Evolutionary conservation across 2,329 filamentous ascomycete genomes (phyloP).

Genomic region (Shiraia sp.): DNA sequence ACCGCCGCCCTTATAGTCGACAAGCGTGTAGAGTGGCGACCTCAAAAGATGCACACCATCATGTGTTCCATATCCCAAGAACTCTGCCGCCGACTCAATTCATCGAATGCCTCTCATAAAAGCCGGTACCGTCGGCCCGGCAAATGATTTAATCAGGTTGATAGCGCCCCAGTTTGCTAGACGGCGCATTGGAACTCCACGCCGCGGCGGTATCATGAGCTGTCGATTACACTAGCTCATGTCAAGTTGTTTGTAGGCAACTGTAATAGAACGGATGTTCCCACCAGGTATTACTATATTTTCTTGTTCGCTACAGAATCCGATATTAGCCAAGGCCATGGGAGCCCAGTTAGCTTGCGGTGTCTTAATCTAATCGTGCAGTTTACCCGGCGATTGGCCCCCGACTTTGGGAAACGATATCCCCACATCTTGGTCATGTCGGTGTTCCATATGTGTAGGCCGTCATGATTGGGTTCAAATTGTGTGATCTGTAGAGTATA

Average conservation of each 20-base stretch:
- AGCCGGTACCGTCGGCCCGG: slow-evolving; percentile 21
- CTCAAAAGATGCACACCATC: slow-evolving; percentile 3
- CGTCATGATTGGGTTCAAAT: slow-evolving; percentile 6
- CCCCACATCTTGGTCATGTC: slow-evolving; percentile 7
- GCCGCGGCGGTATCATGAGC: slow-evolving; percentile 1
- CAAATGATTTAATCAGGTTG: slow-evolving; percentile 4
- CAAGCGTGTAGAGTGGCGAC: neutral
- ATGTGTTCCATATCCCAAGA: slow-evolving; percentile 1
- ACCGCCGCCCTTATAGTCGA: slow-evolving; percentile 11
- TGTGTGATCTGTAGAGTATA: slow-evolving; percentile 6
- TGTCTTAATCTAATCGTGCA: slow-evolving; percentile 12
- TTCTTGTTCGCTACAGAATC: slow-evolving; percentile 4
- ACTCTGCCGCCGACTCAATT: neutral
- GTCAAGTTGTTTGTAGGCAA: neutral
- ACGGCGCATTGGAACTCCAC: slow-evolving; percentile 8
- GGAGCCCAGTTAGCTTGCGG: slow-evolving; percentile 6
- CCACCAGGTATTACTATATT: slow-evolving; percentile 7
- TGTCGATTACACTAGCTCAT: slow-evolving; percentile 1
- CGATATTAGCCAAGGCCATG: slow-evolving; percentile 19
- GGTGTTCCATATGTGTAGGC: neutral
- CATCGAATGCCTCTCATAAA: slow-evolving; percentile 1
- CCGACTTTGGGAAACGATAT: slow-evolving; percentile 4
- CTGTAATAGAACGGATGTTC: slow-evolving; percentile 10
- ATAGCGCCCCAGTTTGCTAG: slow-evolving; percentile 7
- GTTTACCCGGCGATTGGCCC: slow-evolving; percentile 19